Conservation (phyloP, 2,329 filamentous ascomycete species). For the Atkinsonella texensis region DNA sequence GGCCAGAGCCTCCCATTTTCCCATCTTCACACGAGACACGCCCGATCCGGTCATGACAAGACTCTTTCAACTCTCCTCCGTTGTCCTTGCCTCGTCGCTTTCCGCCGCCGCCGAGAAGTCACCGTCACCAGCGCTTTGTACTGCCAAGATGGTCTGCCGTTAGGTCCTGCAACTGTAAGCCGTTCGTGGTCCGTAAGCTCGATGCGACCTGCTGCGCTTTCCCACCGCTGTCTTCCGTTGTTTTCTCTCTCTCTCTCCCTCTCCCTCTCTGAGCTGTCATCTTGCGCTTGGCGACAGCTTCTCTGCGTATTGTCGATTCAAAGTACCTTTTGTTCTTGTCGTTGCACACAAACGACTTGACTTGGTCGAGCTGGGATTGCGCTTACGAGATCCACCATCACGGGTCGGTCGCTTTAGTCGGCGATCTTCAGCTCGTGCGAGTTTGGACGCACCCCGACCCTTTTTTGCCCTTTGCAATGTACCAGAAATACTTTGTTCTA, state of each 20-base stretch:
- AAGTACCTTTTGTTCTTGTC: neutral
- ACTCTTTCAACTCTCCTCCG: neutral
- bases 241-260: neutral
- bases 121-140: neutral
- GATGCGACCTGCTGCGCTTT: neutral
- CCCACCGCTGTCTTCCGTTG: neutral
- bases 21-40: neutral
- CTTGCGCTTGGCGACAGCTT: neutral
- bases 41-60: neutral
- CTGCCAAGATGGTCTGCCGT: slow-evolving; percentile 4
- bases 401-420: neutral
- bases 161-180: neutral
- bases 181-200: slow-evolving; percentile 3
- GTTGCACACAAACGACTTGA: neutral
- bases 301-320: neutral
- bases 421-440: neutral
- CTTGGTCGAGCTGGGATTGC: neutral
- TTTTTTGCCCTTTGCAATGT: neutral
- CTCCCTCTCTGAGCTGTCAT: neutral
- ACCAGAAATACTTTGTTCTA: neutral
- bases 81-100: neutral
- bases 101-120: neutral
- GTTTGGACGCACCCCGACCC: neutral
- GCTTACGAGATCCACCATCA: neutral
- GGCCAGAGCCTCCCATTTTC: neutral